Evolutionary conservation across 1,284 basidiomycete genomes (phyloP).

Genomic region (Golubevia sp.): DNA sequence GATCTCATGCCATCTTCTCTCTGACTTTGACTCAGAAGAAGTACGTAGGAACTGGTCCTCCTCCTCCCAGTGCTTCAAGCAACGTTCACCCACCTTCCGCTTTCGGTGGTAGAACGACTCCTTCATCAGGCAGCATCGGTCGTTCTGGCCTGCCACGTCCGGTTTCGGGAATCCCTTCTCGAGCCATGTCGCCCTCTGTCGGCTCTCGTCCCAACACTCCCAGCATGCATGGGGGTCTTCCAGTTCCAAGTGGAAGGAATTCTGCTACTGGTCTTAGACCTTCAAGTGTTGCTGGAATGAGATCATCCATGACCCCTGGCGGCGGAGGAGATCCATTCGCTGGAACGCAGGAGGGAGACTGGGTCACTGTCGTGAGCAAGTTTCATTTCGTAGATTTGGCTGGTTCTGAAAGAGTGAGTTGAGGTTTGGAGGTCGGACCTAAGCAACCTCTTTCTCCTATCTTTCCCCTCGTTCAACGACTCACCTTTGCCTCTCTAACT

Average conservation of each 20-base stretch:
- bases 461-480: background rate
- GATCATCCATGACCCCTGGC: constrained; percentile 65
- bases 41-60: constrained; percentile 33
- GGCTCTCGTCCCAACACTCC: constrained; percentile 16
- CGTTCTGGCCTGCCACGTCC: constrained; percentile 17
- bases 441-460: constrained; percentile 1
- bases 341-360: constrained; percentile 65
- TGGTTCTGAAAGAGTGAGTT: constrained; percentile 84
- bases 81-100: background rate
- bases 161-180: constrained; percentile 14
- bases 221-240: constrained; percentile 4
- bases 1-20: constrained; percentile 98
- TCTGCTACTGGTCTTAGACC: constrained; percentile 27
- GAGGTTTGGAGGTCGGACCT: no score
- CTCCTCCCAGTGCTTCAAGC: constrained; percentile 13
- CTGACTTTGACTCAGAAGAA: constrained; percentile 76
- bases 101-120: constrained; percentile 14
- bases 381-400: constrained; percentile 99
- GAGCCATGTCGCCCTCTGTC: constrained; percentile 19
- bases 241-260: constrained; percentile 17
- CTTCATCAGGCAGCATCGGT: constrained; percentile 7
- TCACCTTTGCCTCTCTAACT: background rate
- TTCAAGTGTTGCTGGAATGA: constrained; percentile 12
- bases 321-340: background rate
- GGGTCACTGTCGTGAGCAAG: constrained; percentile 88